Conservation (phyloP, 441 rosid genomes). For the Pelargonium citronellum region DNA sequence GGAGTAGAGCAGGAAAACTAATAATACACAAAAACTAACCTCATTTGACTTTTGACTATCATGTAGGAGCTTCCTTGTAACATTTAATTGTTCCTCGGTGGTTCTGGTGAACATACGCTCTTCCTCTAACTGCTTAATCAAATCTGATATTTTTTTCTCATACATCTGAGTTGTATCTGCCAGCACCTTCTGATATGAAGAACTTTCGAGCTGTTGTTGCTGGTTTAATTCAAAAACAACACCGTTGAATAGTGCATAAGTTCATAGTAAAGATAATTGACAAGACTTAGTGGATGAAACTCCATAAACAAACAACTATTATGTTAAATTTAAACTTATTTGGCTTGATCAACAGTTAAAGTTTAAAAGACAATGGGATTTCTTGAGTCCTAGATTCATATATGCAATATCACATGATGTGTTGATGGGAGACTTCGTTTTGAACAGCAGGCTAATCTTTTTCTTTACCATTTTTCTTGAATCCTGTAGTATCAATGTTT, state of each 20-base stretch:
- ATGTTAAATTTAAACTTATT: neutral
- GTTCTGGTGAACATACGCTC: constrained; percentile 40
- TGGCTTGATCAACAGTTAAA: neutral
- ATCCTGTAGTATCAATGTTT: no score
- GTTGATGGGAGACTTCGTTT: no score
- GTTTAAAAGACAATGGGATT: neutral
- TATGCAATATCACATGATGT: no score
- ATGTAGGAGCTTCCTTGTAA: constrained; percentile 41
- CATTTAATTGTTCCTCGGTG: constrained; percentile 44
- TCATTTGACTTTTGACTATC: constrained; percentile 52
- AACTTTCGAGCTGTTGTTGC: constrained; percentile 65
- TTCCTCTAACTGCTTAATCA: constrained; percentile 49
- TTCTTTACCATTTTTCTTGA: no score
- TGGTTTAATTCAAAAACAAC: constrained; percentile 43
- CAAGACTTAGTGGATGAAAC: neutral
- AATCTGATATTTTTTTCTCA: constrained; percentile 61
- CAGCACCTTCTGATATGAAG: constrained; percentile 61
- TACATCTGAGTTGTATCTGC: constrained; percentile 81
- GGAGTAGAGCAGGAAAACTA: neutral
- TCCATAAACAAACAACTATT: neutral
- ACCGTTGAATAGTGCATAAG: constrained; percentile 17
- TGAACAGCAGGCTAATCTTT: no score
- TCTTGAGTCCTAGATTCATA: no score
- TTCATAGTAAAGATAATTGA: constrained; percentile 1
- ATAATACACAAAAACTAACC: constrained; percentile 35